A percentile compares a stretch with the other conserved stretches of the same genome.
Conservation (phyloP, 768 basidiomycete genomes). For the Trametes elegans region DNA sequence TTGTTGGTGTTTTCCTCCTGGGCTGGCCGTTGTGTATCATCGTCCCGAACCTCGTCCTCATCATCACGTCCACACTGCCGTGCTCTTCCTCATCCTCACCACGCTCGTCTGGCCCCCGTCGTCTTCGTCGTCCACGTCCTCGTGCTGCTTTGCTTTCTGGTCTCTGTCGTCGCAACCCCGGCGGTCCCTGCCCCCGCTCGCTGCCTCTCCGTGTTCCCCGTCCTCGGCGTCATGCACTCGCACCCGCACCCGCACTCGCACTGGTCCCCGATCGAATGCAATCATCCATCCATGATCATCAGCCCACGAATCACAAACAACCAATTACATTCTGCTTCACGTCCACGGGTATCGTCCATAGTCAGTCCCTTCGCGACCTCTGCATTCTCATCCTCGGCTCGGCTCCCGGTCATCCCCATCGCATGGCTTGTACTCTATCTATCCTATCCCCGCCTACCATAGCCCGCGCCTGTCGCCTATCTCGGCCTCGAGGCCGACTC, state of each 20-base stretch:
- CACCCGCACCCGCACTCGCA: background rate
- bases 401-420: background rate
- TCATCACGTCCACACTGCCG: background rate
- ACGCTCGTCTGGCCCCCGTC: background rate
- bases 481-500: too few species aligned
- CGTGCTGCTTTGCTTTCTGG: background rate
- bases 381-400: background rate
- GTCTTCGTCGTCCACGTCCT: background rate
- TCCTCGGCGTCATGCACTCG: background rate
- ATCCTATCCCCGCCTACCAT: background rate
- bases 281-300: background rate
- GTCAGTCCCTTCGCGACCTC: background rate
- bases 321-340: background rate
- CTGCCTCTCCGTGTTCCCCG: background rate
- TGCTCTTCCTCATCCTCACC: background rate
- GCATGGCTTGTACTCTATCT: constrained; percentile 7
- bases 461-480: background rate
- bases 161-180: too few species aligned
- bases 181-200: too few species aligned
- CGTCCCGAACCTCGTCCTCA: background rate
- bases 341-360: background rate
- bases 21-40: constrained; percentile 9
- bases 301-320: background rate
- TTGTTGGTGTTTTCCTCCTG: constrained; percentile 4
- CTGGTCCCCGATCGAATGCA: background rate